Base-by-base conservation (phyloP, 2,329 filamentous ascomycete species). In the Colletotrichum eremochloae region DNA sequence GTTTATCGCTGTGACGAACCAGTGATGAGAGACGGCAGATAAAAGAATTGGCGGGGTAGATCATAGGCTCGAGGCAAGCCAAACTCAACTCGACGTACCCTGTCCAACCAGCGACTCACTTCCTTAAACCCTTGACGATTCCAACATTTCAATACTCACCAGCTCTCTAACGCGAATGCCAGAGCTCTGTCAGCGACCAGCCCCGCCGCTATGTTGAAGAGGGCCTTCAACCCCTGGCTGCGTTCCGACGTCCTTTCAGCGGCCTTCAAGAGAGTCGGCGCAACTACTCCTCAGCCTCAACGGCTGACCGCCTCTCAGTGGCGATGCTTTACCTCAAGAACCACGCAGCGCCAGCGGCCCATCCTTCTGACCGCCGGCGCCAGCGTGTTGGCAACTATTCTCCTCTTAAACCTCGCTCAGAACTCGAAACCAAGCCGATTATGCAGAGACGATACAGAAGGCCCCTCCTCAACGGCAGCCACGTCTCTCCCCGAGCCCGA, bases 121-220 rank as follows among this genome's bases (percentile, higher is more conserved):
- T 57, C 55, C 7, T 40, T 2, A 20, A 44, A 14, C 33, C 20
- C 18, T 57, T 12, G 20, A 38, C 14, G 55, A 24, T 20, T 24
- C 14, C 7, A 12, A 40, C 2, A 57, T 24, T 36, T 3, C 20
- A 38, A 24, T 8, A 14, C 55, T 24, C 36, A 8, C 20, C 33
- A 40, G n/a, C 55, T 40, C 55, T 14, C 55, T 44, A 18, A 20
- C 44, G 44, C 44, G 44, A 38, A 24, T 40, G 55, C 55, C 24
- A 4, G 12, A 24, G 20, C 36, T 40, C 33, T 6, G 11, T n/a
- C 55, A 5, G 20, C 36, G 11, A 36, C 55, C 33, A 38, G 24
- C 20, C 55, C 15, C 38, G 38, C 24, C 50, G 38, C 24, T 40
- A 65, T 65, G 63, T 65, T 38, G 38, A 65, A 44, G 29, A 65